A percentile compares a stretch with the other conserved stretches of the same genome.
These are phyloP conservation scores for Microcyclosporella mali DNA, from an alignment of 2,329 filamentous ascomycete genomes.

Conservation along the genomic window DNA sequence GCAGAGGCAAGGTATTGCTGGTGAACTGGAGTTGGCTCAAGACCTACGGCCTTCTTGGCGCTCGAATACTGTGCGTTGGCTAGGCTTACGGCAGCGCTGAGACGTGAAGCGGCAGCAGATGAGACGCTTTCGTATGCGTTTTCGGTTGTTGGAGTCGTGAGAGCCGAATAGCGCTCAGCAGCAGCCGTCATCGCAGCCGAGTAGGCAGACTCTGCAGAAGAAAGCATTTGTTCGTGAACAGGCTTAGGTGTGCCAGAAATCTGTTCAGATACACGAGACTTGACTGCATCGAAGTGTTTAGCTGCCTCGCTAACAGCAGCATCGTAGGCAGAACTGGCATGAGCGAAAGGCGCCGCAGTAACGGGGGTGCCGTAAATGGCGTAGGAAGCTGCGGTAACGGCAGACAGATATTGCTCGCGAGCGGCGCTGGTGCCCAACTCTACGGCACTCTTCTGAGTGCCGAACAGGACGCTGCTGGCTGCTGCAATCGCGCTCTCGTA, in stretches of 20 bases:
- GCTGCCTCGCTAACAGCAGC: slow-evolving; percentile 60
- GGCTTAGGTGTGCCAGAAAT: slow-evolving; percentile 65
- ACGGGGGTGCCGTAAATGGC: slow-evolving; percentile 50
- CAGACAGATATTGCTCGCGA: slow-evolving; percentile 50
- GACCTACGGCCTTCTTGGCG: slow-evolving; percentile 60
- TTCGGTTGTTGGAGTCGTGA: slow-evolving; percentile 33
- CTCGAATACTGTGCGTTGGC: slow-evolving; percentile 66
- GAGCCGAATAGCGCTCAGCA: slow-evolving; percentile 52
- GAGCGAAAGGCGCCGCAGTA: slow-evolving; percentile 28
- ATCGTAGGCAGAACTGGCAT: slow-evolving; percentile 53
- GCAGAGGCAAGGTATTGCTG: slow-evolving; percentile 53
- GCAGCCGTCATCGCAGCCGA: slow-evolving; percentile 59
- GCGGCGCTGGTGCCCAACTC: slow-evolving; percentile 47
- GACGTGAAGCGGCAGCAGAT: slow-evolving; percentile 62
- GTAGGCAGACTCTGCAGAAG: slow-evolving; percentile 63
- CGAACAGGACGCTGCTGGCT: slow-evolving; percentile 52
- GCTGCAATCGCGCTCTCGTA: slow-evolving; percentile 53
- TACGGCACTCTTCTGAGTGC: slow-evolving; percentile 37
- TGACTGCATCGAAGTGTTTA: slow-evolving; percentile 62
- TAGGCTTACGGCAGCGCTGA: slow-evolving; percentile 63
- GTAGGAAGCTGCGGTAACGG: slow-evolving; percentile 54
- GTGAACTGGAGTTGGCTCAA: slow-evolving; percentile 54
- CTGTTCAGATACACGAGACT: slow-evolving; percentile 60
- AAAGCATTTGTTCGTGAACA: slow-evolving; percentile 61
- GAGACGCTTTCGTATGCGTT: slow-evolving; percentile 49